Conservation (phyloP, 225 moss, liverwort and hornwort species). For the Climacium dendroides region DNA sequence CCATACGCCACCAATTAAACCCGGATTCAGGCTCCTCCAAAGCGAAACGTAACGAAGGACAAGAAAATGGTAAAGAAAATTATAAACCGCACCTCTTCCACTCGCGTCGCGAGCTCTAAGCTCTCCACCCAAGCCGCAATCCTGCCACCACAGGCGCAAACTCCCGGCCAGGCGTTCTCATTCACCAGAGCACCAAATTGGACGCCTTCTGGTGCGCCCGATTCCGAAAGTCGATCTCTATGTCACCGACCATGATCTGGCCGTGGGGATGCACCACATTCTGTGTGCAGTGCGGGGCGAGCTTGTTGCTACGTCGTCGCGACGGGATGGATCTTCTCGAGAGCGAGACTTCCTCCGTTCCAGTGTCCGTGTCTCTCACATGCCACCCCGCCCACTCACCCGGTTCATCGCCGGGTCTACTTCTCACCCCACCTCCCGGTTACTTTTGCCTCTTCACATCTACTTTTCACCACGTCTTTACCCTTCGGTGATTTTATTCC, state of each 20-base stretch:
- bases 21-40: background rate
- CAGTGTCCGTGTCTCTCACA: background rate
- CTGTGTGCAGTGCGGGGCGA: background rate
- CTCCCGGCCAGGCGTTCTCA: background rate
- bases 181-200: conserved; percentile 2
- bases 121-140: background rate
- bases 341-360: background rate
- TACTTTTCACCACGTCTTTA: background rate
- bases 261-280: conserved; percentile 1
- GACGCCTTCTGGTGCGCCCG: background rate
- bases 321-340: conserved; percentile 1
- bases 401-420: background rate
- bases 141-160: background rate
- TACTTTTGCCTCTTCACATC: background rate
- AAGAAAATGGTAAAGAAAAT: background rate
- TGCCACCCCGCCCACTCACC: background rate
- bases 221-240: background rate
- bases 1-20: background rate
- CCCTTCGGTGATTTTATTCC: background rate
- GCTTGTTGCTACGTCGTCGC: background rate
- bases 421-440: background rate
- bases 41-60: background rate
- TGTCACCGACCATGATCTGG: background rate
- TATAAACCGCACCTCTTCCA: background rate
- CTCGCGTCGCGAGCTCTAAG: background rate